phyloP scores from a whole-genome alignment of 2,329 filamentous ascomycete species.

The Cercospora canescens region DNA sequence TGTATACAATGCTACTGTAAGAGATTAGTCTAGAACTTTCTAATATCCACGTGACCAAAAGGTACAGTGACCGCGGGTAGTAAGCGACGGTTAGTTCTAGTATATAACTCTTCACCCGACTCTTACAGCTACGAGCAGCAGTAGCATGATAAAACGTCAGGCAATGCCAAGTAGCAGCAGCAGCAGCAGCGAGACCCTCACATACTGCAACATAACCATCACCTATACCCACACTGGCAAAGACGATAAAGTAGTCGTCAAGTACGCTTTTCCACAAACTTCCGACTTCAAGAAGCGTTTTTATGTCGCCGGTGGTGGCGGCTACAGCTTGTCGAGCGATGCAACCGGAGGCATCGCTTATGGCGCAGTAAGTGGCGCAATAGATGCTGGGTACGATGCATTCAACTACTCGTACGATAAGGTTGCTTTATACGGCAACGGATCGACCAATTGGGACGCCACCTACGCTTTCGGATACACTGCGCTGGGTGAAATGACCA shows the following conservation, averaged over 20 bases:
- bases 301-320: constrained; percentile 50
- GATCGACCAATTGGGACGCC: constrained; percentile 52
- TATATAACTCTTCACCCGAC: no score
- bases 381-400: constrained; percentile 52
- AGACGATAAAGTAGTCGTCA: constrained; percentile 31
- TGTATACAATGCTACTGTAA: constrained; percentile 39
- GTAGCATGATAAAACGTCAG: constrained; percentile 34
- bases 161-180: constrained; percentile 44
- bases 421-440: constrained; percentile 39
- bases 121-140: constrained; percentile 32
- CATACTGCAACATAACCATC: constrained; percentile 24
- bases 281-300: constrained; percentile 49
- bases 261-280: constrained; percentile 40
- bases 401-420: constrained; percentile 45
- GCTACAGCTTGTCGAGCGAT: constrained; percentile 37
- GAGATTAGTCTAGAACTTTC: no score
- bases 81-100: no score
- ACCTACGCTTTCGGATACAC: constrained; percentile 53
- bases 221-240: constrained; percentile 21
- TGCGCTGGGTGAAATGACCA: constrained; percentile 52
- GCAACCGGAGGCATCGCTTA: constrained; percentile 44
- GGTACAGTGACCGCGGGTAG: no score
- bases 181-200: constrained; percentile 34
- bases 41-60: no score
- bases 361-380: constrained; percentile 50